These are phyloP conservation scores for Theileria equi DNA, from an alignment of 169 alveolate species.

Conservation along the genomic window DNA sequence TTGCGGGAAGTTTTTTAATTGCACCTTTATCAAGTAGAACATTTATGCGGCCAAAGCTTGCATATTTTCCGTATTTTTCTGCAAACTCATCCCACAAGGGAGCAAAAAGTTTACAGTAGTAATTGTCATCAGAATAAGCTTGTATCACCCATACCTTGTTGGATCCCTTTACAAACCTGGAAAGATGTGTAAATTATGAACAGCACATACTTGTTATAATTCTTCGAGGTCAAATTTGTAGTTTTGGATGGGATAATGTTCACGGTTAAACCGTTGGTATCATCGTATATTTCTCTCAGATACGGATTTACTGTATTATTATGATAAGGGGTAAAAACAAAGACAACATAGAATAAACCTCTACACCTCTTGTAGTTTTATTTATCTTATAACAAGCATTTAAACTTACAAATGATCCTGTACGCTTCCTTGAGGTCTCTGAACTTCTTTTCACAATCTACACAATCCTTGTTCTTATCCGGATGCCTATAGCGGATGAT, in stretches of 20 bases:
- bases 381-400: not conserved
- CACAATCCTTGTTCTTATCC: conserved; percentile 62
- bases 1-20: conserved; percentile 25
- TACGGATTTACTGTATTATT: conserved; percentile 33
- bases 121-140: conserved; percentile 51
- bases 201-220: conserved; percentile 13
- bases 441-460: conserved; percentile 53
- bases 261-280: conserved; percentile 47
- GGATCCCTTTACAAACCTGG: conserved; percentile 24
- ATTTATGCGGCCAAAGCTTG: conserved; percentile 56
- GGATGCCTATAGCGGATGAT: conserved; percentile 47
- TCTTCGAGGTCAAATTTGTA: conserved; percentile 22
- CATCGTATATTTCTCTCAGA: conserved; percentile 52
- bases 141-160: conserved; percentile 55
- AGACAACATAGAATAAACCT: too few relatives aligned
- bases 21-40: conserved; percentile 12
- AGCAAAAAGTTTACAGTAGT: conserved; percentile 41
- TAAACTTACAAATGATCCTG: conserved; percentile 41
- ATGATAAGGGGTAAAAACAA: not conserved
- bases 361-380: not conserved
- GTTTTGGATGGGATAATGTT: conserved; percentile 53
- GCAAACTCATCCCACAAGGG: conserved; percentile 56
- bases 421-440: conserved; percentile 56
- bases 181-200: not conserved
- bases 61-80: conserved; percentile 10